Evolutionary conservation across 2,329 filamentous ascomycete genomes (phyloP).

Genomic region (Microcyclospora pomicola): DNA sequence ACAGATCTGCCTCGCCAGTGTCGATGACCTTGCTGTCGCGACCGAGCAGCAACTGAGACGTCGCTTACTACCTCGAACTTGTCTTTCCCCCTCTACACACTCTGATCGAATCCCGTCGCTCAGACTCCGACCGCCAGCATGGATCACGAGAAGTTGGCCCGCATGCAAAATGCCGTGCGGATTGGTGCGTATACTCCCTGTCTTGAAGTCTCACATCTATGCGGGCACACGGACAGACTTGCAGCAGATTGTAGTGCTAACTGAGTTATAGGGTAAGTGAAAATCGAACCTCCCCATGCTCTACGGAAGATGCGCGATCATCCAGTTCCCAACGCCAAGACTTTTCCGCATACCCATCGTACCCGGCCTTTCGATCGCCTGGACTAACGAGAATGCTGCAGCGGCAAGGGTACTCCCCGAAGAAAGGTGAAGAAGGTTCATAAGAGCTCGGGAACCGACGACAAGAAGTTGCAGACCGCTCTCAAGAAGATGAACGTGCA

Average conservation of each 20-base stretch:
- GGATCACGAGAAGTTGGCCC: slow-evolving; percentile 54
- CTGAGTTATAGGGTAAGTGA: slow-evolving; percentile 20
- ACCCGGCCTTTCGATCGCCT: background rate
- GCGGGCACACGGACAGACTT: background rate
- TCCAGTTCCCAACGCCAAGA: background rate
- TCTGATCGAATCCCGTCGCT: background rate
- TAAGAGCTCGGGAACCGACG: slow-evolving; percentile 81
- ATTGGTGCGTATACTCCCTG: slow-evolving; percentile 47
- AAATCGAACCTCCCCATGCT: slow-evolving; percentile 1
- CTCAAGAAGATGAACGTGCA: slow-evolving; percentile 99
- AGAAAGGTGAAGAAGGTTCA: slow-evolving; percentile 98
- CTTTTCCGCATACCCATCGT: background rate
- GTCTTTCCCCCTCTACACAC: background rate
- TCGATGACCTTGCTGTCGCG: slow-evolving; percentile 6
- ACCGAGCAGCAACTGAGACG: slow-evolving; percentile 4
- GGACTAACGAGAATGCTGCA: slow-evolving; percentile 24
- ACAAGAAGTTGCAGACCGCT: slow-evolving; percentile 97
- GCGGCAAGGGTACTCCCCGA: slow-evolving; percentile 96
- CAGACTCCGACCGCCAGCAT: slow-evolving; percentile 26
- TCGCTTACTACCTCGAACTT: background rate
- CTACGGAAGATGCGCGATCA: background rate
- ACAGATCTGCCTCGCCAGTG: background rate
- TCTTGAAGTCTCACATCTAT: background rate
- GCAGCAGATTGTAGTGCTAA: slow-evolving; percentile 10
- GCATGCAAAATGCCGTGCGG: slow-evolving; percentile 51